These are phyloP conservation scores for Sclerotiophoma versabilis DNA, from an alignment of 2,329 filamentous ascomycete species.

Conservation along the genomic window DNA sequence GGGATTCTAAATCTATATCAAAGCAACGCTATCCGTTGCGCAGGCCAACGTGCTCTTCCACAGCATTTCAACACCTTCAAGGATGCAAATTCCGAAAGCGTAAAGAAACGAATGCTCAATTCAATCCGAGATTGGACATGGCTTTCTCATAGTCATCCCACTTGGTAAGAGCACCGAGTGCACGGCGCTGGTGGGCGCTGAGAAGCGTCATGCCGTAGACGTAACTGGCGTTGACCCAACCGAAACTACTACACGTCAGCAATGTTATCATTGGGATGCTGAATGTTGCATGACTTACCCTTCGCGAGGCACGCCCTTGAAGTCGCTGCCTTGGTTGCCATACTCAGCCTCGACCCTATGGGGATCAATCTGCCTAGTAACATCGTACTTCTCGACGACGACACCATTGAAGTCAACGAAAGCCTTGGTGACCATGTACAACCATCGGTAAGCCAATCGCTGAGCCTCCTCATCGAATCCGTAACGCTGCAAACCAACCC, in stretches of 20 bases:
- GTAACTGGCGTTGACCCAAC: slow-evolving; percentile 98
- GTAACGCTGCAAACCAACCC: slow-evolving; percentile 90
- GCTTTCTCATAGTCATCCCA: slow-evolving; percentile 84
- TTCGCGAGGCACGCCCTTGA: slow-evolving; percentile 94
- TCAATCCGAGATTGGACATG: slow-evolving; percentile 49
- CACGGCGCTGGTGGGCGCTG: slow-evolving; percentile 86
- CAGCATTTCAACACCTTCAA: neutral
- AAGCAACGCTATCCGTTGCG: slow-evolving; percentile 6
- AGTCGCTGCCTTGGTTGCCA: slow-evolving; percentile 93
- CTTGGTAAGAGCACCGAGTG: slow-evolving; percentile 84
- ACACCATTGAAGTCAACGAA: slow-evolving; percentile 99
- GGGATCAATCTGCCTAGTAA: slow-evolving; percentile 86
- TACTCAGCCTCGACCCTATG: slow-evolving; percentile 97
- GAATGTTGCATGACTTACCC: slow-evolving; percentile 68
- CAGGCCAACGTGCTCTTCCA: neutral
- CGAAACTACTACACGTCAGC: slow-evolving; percentile 70
- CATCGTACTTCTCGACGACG: slow-evolving; percentile 98
- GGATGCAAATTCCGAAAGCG: neutral
- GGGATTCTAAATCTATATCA: slow-evolving; percentile 5
- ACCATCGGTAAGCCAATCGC: slow-evolving; percentile 91
- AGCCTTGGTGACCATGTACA: slow-evolving; percentile 97
- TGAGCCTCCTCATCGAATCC: slow-evolving; percentile 91
- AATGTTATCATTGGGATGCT: neutral
- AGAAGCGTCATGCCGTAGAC: slow-evolving; percentile 90
- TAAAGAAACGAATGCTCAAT: slow-evolving; percentile 9